Evolutionary conservation across 306 rosid species (phyloP), one percentile per base, ranked within the genome.

Genomic region (Fagus crenata): DNA sequence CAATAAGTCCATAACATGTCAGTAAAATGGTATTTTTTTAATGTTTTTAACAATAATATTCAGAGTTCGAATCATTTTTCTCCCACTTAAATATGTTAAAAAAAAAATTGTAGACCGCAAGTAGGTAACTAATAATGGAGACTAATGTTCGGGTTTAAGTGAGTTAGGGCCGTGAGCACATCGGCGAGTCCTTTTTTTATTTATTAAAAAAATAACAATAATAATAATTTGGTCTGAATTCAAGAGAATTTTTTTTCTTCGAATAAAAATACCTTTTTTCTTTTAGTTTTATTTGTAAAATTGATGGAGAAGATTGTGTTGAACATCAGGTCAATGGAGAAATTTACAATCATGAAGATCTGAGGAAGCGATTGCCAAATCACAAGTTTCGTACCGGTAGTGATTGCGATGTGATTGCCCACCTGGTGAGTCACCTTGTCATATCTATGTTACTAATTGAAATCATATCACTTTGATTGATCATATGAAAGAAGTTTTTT

Each of bases 361-460:
- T 96, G 67, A 89, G 98, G 88, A 89, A 86, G 82, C 82, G 85
- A 53, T 77, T 92, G 7, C 78, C 89, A 6, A 78, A 91, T 78
- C 98, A 96, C 88, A 88, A 84, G 77, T 88, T 96, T 78, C 76
- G 89, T 69, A 96, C 99, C 2, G 98, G 91, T 64, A 91, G 98
- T 79, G 99, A 96, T 74, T 96, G 99, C 75, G 98, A 96, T 84
- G 98, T 96, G 49, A 96, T 96, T 82, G 93, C 98, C 0, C 99
- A 96, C 72, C 78, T 96, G 92, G 96, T 95, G 76, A 65, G 87
- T 80, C 32, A 69, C 46, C 81, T 75, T 55, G 1, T 42, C 42
- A 31, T 17, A n/a, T 32, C 40, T 63, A 73, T 54, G 11, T 51
- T 40, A 33, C 54, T 73, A 53, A 56, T 55, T 67, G 6, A 64